Base-by-base conservation (phyloP, 176 grass and related monocot species). In the Ensete glaucum region DNA sequence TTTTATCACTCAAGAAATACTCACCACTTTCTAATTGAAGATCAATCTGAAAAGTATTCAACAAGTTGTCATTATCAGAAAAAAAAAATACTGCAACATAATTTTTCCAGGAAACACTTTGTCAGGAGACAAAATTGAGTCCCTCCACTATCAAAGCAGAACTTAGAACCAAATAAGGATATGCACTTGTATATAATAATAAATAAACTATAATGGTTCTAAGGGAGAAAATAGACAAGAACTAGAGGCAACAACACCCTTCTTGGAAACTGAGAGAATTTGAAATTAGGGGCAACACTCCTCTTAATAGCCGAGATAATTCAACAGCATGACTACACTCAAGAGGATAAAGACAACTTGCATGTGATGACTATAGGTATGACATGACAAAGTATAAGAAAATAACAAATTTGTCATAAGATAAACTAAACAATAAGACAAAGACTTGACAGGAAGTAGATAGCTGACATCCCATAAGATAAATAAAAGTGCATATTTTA, bases 1-100 rank as follows among this genome's bases (percentile, higher is more conserved):
- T 93, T 83, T 89, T 93, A 58, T 91, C 94, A 74, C 90, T 98
- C 63, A 98, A 60, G 86, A 98, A 98, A 91, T 81, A 98, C 80
- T 98, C 90, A 84, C 94, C 94, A 80, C 76, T 93, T 78, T 91
- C 84, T 68, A 98, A 82, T 81, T 87, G 67, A 70, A 83, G 53
- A 76, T 98, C 94, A 79, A 93, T 85, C 94, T 98, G 81, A 75
- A 93, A 74, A 16, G n/a, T 15, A 24, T 9, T 55, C 9, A 57
- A 54, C 9, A 73, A 56, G 52, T 20, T 57, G 43, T 10, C 25
- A 50, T n/a, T 9, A 50, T 20, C n/a, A 50, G 67, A 70, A 51
- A 50, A 69, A n/a, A 34, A 43, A 8, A 11, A 51, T 50, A 50
- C 15, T 50, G 67, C 10, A 50, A 9, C 50, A 43, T 27, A 65